These are phyloP conservation scores for Cercospora janseana DNA, from an alignment of 2,329 filamentous ascomycete species.

Conservation along the genomic window DNA sequence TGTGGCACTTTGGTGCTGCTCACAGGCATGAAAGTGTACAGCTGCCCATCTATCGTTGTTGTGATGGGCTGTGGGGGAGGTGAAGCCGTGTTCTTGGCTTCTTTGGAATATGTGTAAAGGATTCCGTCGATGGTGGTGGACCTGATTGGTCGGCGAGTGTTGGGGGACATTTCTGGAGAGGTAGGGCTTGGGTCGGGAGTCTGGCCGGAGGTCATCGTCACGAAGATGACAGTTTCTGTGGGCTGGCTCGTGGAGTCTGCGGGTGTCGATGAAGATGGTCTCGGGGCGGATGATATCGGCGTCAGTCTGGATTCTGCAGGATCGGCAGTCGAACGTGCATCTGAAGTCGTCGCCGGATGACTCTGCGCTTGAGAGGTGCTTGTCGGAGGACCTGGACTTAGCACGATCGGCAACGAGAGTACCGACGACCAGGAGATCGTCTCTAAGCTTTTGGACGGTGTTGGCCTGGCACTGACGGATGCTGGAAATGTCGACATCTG, in stretches of 20 bases:
- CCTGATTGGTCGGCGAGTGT: background rate
- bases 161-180: background rate
- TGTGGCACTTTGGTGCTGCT: background rate
- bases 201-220: slow-evolving; percentile 7
- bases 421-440: background rate
- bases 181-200: background rate
- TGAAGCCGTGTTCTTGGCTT: background rate
- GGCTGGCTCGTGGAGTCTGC: background rate
- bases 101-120: slow-evolving; percentile 1
- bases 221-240: slow-evolving; percentile 2
- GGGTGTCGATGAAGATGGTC: no score
- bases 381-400: background rate
- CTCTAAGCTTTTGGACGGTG: no score
- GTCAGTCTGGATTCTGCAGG: no score
- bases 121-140: slow-evolving; percentile 5
- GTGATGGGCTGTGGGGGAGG: background rate
- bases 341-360: background rate
- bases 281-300: no score
- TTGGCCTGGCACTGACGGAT: no score
- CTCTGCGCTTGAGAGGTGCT: background rate
- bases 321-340: no score
- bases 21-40: background rate
- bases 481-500: no score
- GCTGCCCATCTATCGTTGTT: background rate
- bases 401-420: background rate